Conservation (phyloP, 805 yeast genomes). For the Myxozyma monticola region DNA sequence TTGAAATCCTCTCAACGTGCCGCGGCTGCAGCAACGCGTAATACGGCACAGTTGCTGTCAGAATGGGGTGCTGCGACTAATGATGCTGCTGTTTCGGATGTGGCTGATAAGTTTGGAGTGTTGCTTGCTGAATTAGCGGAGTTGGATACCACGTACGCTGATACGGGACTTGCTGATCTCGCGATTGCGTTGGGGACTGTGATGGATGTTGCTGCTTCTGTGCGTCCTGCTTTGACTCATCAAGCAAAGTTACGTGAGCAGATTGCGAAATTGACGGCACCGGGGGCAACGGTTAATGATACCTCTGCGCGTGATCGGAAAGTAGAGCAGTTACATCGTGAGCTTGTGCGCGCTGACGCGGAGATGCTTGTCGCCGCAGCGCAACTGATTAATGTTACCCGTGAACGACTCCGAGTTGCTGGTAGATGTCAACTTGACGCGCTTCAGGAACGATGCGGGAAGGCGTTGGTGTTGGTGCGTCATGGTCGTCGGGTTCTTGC, state of each 20-base stretch:
- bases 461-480: constrained; percentile 81
- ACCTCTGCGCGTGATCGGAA: constrained; percentile 45
- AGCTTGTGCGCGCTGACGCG: constrained; percentile 87
- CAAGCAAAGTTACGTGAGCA: constrained; percentile 82
- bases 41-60: constrained; percentile 39
- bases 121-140: constrained; percentile 80
- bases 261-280: constrained; percentile 50
- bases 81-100: constrained; percentile 74
- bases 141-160: constrained; percentile 83
- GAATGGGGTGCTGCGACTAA: constrained; percentile 87
- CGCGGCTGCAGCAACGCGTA: constrained; percentile 10
- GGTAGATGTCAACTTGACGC: constrained; percentile 84
- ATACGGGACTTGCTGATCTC: constrained; percentile 74
- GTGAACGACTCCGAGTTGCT: constrained; percentile 83
- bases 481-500: constrained; percentile 85
- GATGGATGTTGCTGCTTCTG: constrained; percentile 82
- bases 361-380: constrained; percentile 91
- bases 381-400: constrained; percentile 81
- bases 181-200: constrained; percentile 78
- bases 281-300: constrained; percentile 39
- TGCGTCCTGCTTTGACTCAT: constrained; percentile 81
- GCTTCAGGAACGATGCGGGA: constrained; percentile 80
- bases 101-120: constrained; percentile 84
- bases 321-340: constrained; percentile 81
- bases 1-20: constrained; percentile 7